phyloP scores from a whole-genome alignment of 1,139 yeast species.

The Hemisphaericaspora xylanilytica region DNA sequence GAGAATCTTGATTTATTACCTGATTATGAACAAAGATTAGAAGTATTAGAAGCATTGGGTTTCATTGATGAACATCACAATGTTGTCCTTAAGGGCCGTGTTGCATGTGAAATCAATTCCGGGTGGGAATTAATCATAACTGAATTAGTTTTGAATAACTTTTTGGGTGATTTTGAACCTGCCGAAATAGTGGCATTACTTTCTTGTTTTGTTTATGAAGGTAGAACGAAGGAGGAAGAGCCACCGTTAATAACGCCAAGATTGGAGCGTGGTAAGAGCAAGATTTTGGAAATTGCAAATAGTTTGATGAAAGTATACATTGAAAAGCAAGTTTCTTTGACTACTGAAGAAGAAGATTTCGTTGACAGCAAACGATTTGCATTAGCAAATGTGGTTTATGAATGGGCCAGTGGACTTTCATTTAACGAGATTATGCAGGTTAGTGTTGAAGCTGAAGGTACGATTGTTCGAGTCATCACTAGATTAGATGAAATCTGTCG shows the following conservation, averaged over 20 bases:
- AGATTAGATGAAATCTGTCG: slow-evolving; percentile 93
- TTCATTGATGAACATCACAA: slow-evolving; percentile 76
- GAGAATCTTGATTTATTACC: slow-evolving; percentile 89
- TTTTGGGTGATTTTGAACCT: slow-evolving; percentile 89
- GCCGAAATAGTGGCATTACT: slow-evolving; percentile 93
- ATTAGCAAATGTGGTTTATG: slow-evolving; percentile 88
- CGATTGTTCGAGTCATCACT: slow-evolving; percentile 95
- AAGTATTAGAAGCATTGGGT: slow-evolving; percentile 68
- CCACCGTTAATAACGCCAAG: slow-evolving; percentile 73
- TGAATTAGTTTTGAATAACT: slow-evolving; percentile 85
- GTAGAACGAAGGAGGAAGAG: slow-evolving; percentile 63
- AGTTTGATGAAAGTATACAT: slow-evolving; percentile 61
- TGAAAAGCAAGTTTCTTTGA: slow-evolving; percentile 68
- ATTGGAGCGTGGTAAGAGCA: slow-evolving; percentile 70
- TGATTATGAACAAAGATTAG: slow-evolving; percentile 86
- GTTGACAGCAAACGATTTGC: slow-evolving; percentile 84
- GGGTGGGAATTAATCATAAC: slow-evolving; percentile 91
- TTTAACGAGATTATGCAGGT: slow-evolving; percentile 88
- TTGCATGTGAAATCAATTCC: slow-evolving; percentile 81
- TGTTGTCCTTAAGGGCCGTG: slow-evolving; percentile 82
- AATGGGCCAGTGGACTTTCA: slow-evolving; percentile 96
- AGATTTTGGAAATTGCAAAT: slow-evolving; percentile 69
- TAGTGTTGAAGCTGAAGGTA: slow-evolving; percentile 92
- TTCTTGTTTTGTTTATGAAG: slow-evolving; percentile 92
- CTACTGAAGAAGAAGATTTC: slow-evolving; percentile 84